These are phyloP conservation scores for Trematosphaeria pertusa DNA, from an alignment of 2,329 filamentous ascomycete species.

Conservation along the genomic window DNA sequence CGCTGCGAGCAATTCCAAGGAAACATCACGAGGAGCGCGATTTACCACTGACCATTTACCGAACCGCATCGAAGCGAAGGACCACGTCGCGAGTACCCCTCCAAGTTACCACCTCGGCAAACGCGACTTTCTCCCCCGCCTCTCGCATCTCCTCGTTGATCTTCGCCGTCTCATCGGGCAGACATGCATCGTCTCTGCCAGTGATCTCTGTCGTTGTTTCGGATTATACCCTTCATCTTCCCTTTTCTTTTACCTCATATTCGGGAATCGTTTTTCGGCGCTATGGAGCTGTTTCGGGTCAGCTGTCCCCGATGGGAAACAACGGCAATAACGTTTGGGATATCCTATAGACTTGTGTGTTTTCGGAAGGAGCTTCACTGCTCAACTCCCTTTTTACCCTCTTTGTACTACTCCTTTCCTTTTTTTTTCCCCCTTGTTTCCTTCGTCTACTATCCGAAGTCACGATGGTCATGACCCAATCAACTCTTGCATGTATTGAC, in stretches of 20 bases:
- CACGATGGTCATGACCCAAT: slow-evolving; percentile 25
- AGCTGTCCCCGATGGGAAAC: no score
- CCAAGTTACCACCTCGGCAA: background rate
- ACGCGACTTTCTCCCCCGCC: slow-evolving; percentile 1
- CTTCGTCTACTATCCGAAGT: slow-evolving; percentile 26
- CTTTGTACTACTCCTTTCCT: no score
- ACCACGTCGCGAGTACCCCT: background rate
- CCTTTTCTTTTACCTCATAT: slow-evolving; percentile 4
- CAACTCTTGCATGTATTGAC: slow-evolving; percentile 19
- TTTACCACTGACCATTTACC: slow-evolving; percentile 6
- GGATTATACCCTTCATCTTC: slow-evolving; percentile 34
- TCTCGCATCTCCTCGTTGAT: background rate
- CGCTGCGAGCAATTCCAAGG: no score
- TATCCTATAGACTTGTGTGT: slow-evolving; percentile 40
- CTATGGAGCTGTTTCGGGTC: background rate
- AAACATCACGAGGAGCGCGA: background rate
- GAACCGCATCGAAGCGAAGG: no score
- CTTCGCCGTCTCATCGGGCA: no score
- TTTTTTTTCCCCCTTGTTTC: slow-evolving; percentile 21
- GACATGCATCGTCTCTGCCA: no score
- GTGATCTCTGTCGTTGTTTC: background rate
- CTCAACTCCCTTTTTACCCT: no score
- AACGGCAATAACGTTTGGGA: slow-evolving; percentile 32
- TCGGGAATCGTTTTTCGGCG: background rate
- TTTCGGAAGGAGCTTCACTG: slow-evolving; percentile 29